phyloP scores from a whole-genome alignment of 1,284 basidiomycete species.

The Pseudomicrostroma phylloplanum region DNA sequence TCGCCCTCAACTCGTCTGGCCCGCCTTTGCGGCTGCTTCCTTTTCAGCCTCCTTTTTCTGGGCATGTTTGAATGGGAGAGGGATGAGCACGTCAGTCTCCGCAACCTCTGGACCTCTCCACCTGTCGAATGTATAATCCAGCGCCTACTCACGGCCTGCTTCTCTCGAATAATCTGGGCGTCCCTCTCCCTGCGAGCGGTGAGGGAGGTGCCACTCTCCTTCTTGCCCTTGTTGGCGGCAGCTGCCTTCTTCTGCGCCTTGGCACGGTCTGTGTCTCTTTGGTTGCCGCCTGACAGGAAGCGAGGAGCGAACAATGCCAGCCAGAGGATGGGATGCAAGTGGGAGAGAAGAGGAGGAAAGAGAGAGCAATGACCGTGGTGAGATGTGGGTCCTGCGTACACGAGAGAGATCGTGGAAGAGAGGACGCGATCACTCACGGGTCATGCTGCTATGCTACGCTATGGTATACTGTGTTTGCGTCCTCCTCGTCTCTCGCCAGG shows the following conservation, averaged over 20 bases:
- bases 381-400: too few species aligned
- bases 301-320: neutral
- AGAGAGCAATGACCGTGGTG: too few species aligned
- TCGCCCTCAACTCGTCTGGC: neutral
- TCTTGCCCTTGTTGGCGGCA: conserved; percentile 38
- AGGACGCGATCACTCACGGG: neutral
- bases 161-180: conserved; percentile 37
- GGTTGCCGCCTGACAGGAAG: conserved; percentile 39
- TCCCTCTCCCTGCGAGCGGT: conserved; percentile 41
- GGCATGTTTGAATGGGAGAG: neutral
- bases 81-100: neutral
- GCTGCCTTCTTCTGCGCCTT: conserved; percentile 49
- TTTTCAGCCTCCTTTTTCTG: conserved; percentile 11
- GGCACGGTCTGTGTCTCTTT: conserved; percentile 45
- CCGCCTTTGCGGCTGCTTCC: neutral
- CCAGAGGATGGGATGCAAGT: neutral
- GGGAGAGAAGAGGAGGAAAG: too few species aligned
- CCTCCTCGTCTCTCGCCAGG: too few species aligned
- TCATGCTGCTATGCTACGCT: neutral
- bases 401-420: too few species aligned
- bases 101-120: conserved; percentile 4
- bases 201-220: conserved; percentile 32
- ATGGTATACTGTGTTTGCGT: neutral
- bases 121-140: too few species aligned
- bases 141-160: conserved; percentile 41